Base-by-base conservation (phyloP, 805 yeast genomes). In the Yamadazyma akitaensis region DNA sequence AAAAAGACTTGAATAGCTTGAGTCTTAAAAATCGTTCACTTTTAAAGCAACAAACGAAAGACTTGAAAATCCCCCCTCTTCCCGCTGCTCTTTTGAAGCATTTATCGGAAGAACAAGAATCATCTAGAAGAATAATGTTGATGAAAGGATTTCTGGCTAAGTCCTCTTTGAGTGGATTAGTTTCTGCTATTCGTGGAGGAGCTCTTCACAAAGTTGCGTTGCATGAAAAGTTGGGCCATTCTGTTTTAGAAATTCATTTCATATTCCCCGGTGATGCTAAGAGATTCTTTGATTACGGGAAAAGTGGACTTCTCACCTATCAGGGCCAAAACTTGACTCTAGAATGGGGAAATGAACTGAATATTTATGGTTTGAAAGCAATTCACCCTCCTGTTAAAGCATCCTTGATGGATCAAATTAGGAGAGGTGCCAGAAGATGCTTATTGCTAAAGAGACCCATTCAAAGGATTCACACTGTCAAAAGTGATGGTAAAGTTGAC, bases 141-240 rank as follows among this genome's bases (percentile, higher is more conserved):
- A 47, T 77, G 3, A 58, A 56, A n/a, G 65, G 70, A 16, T 59
- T 80, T 21, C 75, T 80, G 0, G 44, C 55, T 0, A 55, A 60
- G 25, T 70, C 78, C 8, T 81, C 84, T 8, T 51, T 81, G 8
- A 68, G 68, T 18, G 68, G 79, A 33, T 63, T 85, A 9, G 53
- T 86, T 16, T 58, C 79, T 0, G 85, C 80, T 44, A 66, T 84
- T 0, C 68, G 73, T 53, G 91, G 94, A 1, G 95, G 95, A 0
- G 86, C 88, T 0, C 62, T 86, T 42, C 88, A 84, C 51, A 73
- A 71, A 42, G 54, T 83, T 4, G 65, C 61, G 12, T 54, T 68
- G 25, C 58, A 54, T 37, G 58, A 54, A 8, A 47, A 48, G 41
- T 42, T 44, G 8, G 40, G 45, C 11, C 18, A 18, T 11, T 53